phyloP scores from a whole-genome alignment of 768 basidiomycete species.

The Boletus patriciae region DNA sequence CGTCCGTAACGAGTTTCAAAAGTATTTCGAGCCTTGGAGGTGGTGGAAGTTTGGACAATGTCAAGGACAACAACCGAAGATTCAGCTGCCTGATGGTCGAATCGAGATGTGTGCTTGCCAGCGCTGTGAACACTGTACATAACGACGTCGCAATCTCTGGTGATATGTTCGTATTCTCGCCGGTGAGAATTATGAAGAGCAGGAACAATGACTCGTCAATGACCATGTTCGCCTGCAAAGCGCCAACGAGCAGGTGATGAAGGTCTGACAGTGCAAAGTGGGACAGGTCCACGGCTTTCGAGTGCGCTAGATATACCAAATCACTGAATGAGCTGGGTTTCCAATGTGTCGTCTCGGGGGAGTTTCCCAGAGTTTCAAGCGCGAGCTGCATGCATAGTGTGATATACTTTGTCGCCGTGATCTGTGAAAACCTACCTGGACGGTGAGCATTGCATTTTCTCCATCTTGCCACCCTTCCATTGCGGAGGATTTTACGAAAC shows the following conservation, averaged over 20 bases:
- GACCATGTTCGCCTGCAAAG: conserved; percentile 52
- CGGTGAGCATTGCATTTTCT: conserved; percentile 35
- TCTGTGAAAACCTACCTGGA: conserved; percentile 39
- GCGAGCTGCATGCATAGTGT: conserved; percentile 24
- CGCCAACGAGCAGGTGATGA: conserved; percentile 45
- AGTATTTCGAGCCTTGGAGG: conserved; percentile 54
- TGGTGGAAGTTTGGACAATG: conserved; percentile 50
- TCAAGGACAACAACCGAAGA: conserved; percentile 57
- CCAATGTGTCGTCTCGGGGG: conserved; percentile 1
- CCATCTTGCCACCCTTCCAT: conserved; percentile 42
- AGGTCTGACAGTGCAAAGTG: conserved; percentile 26
- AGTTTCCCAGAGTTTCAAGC: conserved; percentile 35
- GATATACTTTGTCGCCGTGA: background rate
- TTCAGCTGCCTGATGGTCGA: conserved; percentile 55
- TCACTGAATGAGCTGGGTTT: conserved; percentile 29
- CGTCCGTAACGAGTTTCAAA: conserved; percentile 49
- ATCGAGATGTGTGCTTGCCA: conserved; percentile 65
- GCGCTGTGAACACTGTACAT: conserved; percentile 47
- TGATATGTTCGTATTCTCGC: conserved; percentile 28
- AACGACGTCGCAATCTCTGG: conserved; percentile 51
- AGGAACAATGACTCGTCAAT: conserved; percentile 64
- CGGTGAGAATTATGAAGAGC: conserved; percentile 39
- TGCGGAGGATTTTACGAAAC: conserved; percentile 37
- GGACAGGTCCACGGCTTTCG: conserved; percentile 14
- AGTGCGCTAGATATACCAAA: conserved; percentile 27